A percentile compares a stretch with the other conserved stretches of the same genome.
Conservation (phyloP, 1,284 basidiomycete species). For the Ganoderma multipileum region DNA sequence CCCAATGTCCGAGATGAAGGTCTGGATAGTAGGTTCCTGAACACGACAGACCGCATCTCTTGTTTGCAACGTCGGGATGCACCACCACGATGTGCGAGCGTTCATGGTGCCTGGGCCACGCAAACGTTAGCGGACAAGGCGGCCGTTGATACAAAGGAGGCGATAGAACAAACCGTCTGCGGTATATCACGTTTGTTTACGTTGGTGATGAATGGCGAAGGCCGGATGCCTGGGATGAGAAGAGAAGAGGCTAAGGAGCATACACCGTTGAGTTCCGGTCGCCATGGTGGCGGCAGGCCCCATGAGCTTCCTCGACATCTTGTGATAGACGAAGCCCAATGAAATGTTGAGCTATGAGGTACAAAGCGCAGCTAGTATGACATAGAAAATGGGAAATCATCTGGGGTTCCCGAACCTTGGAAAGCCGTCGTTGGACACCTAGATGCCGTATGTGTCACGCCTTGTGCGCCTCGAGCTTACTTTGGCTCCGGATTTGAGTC, state of each 20-base stretch:
- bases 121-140: not conserved
- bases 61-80: not conserved
- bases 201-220: not conserved
- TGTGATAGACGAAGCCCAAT: not conserved
- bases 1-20: slow-evolving; percentile 5
- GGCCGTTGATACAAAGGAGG: not conserved
- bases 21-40: not conserved
- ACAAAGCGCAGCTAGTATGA: slow-evolving; percentile 1
- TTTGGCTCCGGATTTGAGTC: not conserved
- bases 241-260: not conserved
- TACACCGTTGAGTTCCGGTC: not conserved
- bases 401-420: not conserved
- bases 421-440: not conserved
- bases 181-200: not conserved
- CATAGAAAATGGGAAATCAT: not conserved
- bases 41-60: not conserved
- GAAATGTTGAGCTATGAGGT: not conserved
- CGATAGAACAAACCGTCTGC: not conserved
- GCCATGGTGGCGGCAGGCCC: not conserved
- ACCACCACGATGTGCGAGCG: not conserved
- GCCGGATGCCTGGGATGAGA: not conserved
- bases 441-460: not conserved
- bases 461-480: not conserved
- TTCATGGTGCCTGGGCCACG: not conserved
- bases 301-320: slow-evolving; percentile 1